Percentiles rank a stretch among this genome's conserved stretches.
These are phyloP conservation scores for Candida methanosorbosa DNA, from an alignment of 805 yeast species.

Conservation along the genomic window DNA sequence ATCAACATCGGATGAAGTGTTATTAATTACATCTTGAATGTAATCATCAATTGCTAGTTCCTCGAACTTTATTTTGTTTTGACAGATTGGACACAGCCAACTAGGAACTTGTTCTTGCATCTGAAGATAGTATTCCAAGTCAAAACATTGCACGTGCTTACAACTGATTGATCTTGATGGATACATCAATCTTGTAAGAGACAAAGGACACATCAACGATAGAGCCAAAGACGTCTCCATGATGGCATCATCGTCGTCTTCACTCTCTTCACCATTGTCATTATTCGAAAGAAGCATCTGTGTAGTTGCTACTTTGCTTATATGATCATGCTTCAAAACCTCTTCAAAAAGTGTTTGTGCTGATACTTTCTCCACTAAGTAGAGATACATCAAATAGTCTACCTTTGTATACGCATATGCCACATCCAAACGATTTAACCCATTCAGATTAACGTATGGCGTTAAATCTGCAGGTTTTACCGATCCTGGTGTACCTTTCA, in stretches of 20 bases:
- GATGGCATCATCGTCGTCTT: slow-evolving; percentile 59
- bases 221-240: slow-evolving; percentile 58
- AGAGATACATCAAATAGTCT: slow-evolving; percentile 44
- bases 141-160: slow-evolving; percentile 82
- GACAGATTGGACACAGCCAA: slow-evolving; percentile 88
- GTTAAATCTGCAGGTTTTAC: slow-evolving; percentile 80
- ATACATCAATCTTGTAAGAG: slow-evolving; percentile 55
- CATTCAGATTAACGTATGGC: slow-evolving; percentile 22
- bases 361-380: too few species aligned
- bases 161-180: slow-evolving; percentile 72
- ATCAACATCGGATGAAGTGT: slow-evolving; percentile 48
- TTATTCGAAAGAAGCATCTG: too few species aligned
- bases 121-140: slow-evolving; percentile 62
- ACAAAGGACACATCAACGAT: slow-evolving; percentile 71
- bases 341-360: too few species aligned
- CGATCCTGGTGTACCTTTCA: slow-evolving; percentile 70
- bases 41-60: slow-evolving; percentile 72
- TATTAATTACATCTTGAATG: slow-evolving; percentile 48
- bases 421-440: slow-evolving; percentile 36
- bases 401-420: slow-evolving; percentile 50
- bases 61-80: slow-evolving; percentile 36
- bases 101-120: slow-evolving; percentile 74
- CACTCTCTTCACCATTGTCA: too few species aligned
- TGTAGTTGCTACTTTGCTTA: too few species aligned
- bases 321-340: too few species aligned